Percentiles rank a stretch among this genome's conserved stretches.
Conservation (phyloP, 805 yeast genomes). For the Yamadazyma olivae region DNA sequence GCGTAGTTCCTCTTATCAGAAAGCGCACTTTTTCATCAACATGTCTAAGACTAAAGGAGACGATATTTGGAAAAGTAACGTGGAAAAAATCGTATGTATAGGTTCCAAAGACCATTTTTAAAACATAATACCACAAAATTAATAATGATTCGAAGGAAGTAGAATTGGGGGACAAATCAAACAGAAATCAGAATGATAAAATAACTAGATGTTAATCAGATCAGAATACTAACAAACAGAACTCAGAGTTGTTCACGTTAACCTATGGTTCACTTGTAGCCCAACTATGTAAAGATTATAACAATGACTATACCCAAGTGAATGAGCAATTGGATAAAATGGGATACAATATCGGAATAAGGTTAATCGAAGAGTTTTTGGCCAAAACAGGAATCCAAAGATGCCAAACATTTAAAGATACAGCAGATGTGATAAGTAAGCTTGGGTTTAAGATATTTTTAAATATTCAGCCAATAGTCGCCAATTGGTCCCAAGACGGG, state of each 20-base stretch:
- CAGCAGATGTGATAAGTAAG: slow-evolving; percentile 82
- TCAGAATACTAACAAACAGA: slow-evolving; percentile 35
- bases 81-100: slow-evolving; percentile 73
- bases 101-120: no score
- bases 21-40: no score
- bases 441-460: slow-evolving; percentile 89
- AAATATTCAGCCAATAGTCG: slow-evolving; percentile 72
- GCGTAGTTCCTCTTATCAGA: no score
- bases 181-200: no score
- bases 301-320: slow-evolving; percentile 71
- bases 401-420: slow-evolving; percentile 75
- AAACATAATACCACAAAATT: no score
- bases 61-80: slow-evolving; percentile 86
- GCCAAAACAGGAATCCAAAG: slow-evolving; percentile 85
- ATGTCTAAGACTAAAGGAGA: no score
- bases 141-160: not conserved
- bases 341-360: slow-evolving; percentile 93
- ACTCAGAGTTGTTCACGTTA: slow-evolving; percentile 89
- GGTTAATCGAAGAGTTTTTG: slow-evolving; percentile 89
- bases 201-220: not conserved
- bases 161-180: no score
- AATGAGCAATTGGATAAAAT: slow-evolving; percentile 81
- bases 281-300: slow-evolving; percentile 81
- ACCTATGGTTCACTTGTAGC: slow-evolving; percentile 94
- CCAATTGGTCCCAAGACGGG: slow-evolving; percentile 74